Base-by-base conservation (phyloP, 2,329 filamentous ascomycete genomes). In the Aspergillus candidus region DNA sequence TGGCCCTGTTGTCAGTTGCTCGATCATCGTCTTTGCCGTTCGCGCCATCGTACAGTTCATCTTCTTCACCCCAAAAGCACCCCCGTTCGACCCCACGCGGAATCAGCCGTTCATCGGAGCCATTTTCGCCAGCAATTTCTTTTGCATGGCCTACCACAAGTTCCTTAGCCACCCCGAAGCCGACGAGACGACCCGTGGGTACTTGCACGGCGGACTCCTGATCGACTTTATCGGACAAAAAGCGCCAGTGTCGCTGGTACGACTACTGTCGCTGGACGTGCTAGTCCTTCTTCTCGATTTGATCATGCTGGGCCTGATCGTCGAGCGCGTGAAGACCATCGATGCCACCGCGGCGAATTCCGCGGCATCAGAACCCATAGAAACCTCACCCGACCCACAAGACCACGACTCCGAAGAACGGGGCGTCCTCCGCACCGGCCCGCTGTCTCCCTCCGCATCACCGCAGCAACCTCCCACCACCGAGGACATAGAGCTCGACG, bases 141-240 rank as follows among this genome's bases (percentile, higher is more conserved):
- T 79, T 38, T 82, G 77, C 64, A 71, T 80, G 48, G 44, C 79
- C 15, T 67, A 78, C 29, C 80, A 82, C 56, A 59, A 76, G 35
- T 73, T 82, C 55, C 69, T 72, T 48, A 69, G 69, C 13, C 67
- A 75, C 33, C 71, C 80, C 5, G 62, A 73, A 44, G 69, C 68
- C n/a, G 73, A 72, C 5, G 76, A 78, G 51, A 67, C 70, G 39
- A 69, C 67, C 4, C 58, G 76, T 27, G 72, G 71, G 13, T 82
- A 82, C 57, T 65, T 82, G 11, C 78, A 83, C 56, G 80, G 80
- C 5, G 78, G 80, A 2, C 52, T 83, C 39, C 72, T 80, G 52
- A 79, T 84, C 55, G 80, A 83, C 61, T 82, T 83, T 55, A 76
- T 83, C 41, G 80, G 80, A 12, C 77, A 82, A 59, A 70, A 74